Percentiles rank a stretch among this genome's conserved stretches.
phyloP scores from a whole-genome alignment of 2,329 filamentous ascomycete species.

The Ophiostoma australiae region DNA sequence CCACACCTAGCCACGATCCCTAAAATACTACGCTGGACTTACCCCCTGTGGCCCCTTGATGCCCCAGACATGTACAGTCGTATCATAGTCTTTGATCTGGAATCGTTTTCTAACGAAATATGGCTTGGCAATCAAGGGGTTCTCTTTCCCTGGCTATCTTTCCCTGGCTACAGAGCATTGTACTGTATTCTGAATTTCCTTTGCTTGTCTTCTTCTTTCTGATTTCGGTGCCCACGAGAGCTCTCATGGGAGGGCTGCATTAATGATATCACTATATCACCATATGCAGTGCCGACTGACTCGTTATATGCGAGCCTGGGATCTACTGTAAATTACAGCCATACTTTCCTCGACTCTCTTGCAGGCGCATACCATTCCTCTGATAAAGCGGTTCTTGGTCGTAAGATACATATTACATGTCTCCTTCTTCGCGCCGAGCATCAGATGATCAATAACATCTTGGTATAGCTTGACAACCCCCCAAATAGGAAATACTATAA shows the following conservation, averaged over 20 bases:
- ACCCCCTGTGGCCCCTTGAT: conserved; percentile 1
- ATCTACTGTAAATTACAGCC: too few relatives aligned
- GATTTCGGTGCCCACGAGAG: not conserved
- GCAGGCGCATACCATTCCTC: not conserved
- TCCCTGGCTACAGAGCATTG: not conserved
- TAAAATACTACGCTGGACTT: not conserved
- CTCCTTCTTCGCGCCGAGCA: not conserved
- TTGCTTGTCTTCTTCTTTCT: not conserved
- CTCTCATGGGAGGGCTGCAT: not conserved
- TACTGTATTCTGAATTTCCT: not conserved
- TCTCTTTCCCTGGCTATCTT: not conserved
- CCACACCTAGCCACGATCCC: not conserved
- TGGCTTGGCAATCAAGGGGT: conserved; percentile 2
- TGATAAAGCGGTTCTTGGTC: not conserved
- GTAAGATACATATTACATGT: too few relatives aligned
- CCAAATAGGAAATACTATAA: not conserved
- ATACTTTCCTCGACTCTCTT: not conserved
- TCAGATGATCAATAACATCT: not conserved
- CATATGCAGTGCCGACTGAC: not conserved
- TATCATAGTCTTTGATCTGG: not conserved
- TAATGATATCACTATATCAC: not conserved
- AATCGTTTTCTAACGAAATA: not conserved
- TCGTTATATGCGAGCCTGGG: not conserved
- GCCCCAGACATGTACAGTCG: not conserved
- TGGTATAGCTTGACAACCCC: not conserved